A percentile compares a stretch with the other conserved stretches of the same genome.
Evolutionary conservation across 345 rosid genomes (phyloP).

Genomic region (Linum usitatissimum): DNA sequence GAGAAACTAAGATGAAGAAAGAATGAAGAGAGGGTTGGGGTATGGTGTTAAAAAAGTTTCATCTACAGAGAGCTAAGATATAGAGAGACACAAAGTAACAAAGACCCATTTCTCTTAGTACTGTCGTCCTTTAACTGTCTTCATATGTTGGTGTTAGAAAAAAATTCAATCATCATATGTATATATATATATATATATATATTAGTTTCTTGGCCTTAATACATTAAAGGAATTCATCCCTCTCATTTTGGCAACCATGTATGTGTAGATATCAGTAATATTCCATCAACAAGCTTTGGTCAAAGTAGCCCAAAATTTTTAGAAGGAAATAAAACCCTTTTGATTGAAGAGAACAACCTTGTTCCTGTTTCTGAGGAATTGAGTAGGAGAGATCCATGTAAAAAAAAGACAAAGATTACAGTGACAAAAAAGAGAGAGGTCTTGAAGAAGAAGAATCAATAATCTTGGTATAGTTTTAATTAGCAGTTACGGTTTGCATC

Average conservation of each 20-base stretch:
- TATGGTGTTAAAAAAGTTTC: background rate
- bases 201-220: background rate
- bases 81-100: background rate
- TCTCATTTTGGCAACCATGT: too few species aligned
- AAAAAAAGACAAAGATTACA: background rate
- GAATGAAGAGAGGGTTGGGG: background rate
- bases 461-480: background rate
- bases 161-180: background rate
- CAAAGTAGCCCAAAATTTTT: background rate
- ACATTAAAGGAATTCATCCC: background rate
- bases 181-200: too few species aligned
- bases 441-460: conserved; percentile 9
- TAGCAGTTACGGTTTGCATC: too few species aligned
- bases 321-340: background rate
- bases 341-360: background rate
- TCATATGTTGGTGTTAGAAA: background rate
- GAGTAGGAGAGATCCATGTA: background rate
- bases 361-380: background rate
- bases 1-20: background rate
- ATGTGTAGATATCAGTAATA: too few species aligned
- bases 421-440: background rate
- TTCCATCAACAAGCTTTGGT: background rate
- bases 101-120: background rate
- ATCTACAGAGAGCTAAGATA: background rate
- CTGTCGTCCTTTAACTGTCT: background rate